These are phyloP conservation scores for Candida ficus DNA, from an alignment of 805 yeast species.

Conservation along the genomic window DNA sequence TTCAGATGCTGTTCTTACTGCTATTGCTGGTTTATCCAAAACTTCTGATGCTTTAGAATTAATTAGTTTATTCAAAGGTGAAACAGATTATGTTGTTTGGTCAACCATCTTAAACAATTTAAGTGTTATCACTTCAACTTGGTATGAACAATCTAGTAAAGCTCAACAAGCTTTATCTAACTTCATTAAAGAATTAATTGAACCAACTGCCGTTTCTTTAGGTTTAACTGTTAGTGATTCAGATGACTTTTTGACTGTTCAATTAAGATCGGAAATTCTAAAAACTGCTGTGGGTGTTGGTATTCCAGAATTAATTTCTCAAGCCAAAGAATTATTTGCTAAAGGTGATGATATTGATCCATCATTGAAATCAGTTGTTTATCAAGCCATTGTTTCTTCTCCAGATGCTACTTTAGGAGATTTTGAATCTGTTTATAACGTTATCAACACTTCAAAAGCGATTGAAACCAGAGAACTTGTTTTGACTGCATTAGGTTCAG, in stretches of 20 bases:
- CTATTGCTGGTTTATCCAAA: constrained; percentile 62
- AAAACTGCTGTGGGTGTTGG: constrained; percentile 51
- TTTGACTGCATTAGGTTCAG: constrained; percentile 59
- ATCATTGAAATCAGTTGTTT: constrained; percentile 61
- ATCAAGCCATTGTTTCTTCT: constrained; percentile 63
- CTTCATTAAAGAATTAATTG: constrained; percentile 48
- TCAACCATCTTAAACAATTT: constrained; percentile 45
- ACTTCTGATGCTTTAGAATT: constrained; percentile 56
- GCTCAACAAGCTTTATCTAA: constrained; percentile 41
- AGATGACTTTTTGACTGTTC: constrained; percentile 56
- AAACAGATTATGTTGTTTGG: constrained; percentile 63
- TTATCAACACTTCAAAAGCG: constrained; percentile 53
- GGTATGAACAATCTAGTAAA: constrained; percentile 46
- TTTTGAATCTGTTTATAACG: constrained; percentile 52
- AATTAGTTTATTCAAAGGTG: constrained; percentile 52
- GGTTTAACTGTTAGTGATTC: constrained; percentile 55
- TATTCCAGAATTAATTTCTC: constrained; percentile 39
- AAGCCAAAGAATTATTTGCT: constrained; percentile 39
- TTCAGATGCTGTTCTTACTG: constrained; percentile 64
- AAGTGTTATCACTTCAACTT: constrained; percentile 41
- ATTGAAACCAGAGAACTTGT: constrained; percentile 67
- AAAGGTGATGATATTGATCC: constrained; percentile 61
- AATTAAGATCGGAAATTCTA: constrained; percentile 60
- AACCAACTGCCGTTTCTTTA: constrained; percentile 45
- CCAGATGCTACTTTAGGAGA: constrained; percentile 54